phyloP scores from a whole-genome alignment of 2,329 filamentous ascomycete species.

The Alternaria sp. region DNA sequence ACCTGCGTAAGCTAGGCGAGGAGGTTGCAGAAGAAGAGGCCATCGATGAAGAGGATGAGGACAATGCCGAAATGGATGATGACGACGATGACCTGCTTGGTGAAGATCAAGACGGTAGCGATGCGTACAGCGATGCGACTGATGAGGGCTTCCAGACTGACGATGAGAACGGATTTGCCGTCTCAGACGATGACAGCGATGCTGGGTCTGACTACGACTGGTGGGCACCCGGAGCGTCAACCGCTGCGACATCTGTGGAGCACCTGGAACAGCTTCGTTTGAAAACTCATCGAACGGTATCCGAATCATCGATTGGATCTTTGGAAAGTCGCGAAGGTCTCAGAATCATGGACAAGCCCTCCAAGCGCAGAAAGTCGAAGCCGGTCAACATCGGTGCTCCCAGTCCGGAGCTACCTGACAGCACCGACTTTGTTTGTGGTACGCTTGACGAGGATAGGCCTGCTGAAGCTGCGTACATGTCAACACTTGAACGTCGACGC shows the following conservation, averaged over 20 bases:
- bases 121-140: slow-evolving; percentile 51
- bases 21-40: slow-evolving; percentile 88
- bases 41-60: slow-evolving; percentile 63
- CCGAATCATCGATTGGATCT: slow-evolving; percentile 65
- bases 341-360: slow-evolving; percentile 39
- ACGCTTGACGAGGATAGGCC: slow-evolving; percentile 95
- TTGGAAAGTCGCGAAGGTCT: slow-evolving; percentile 50
- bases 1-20: slow-evolving; percentile 82
- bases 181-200: slow-evolving; percentile 73
- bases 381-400: slow-evolving; percentile 66
- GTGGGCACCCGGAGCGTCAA: slow-evolving; percentile 64
- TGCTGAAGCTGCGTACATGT: slow-evolving; percentile 91
- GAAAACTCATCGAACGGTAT: slow-evolving; percentile 57
- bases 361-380: slow-evolving; percentile 58
- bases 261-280: slow-evolving; percentile 59
- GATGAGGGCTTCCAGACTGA: slow-evolving; percentile 82
- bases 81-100: slow-evolving; percentile 57
- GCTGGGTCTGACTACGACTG: slow-evolving; percentile 70
- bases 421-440: slow-evolving; percentile 98
- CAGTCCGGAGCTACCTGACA: slow-evolving; percentile 89
- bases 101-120: slow-evolving; percentile 58
- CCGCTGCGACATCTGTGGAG: slow-evolving; percentile 62
- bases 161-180: slow-evolving; percentile 75
- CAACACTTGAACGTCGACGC: slow-evolving; percentile 81
- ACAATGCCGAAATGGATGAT: slow-evolving; percentile 50